Percentiles rank a stretch among this genome's conserved stretches.
Evolutionary conservation across 2,329 filamentous ascomycete species (phyloP).

Genomic region (Cladobotryum protrusum): DNA sequence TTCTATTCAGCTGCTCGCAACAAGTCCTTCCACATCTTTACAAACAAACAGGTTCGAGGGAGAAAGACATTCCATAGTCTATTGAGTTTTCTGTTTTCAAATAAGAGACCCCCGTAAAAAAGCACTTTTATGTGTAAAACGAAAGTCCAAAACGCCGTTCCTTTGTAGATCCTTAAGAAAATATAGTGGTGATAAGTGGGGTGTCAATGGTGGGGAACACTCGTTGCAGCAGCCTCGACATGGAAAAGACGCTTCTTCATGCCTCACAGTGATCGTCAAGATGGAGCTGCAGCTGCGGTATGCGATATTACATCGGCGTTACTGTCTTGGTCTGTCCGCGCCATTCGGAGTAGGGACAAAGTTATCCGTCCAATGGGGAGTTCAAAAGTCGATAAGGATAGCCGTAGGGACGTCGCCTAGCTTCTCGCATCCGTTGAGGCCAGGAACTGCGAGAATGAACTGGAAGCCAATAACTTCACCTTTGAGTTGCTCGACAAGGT

Average conservation of each 20-base stretch:
- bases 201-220: not conserved
- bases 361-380: constrained; percentile 16
- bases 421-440: constrained; percentile 86
- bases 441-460: constrained; percentile 93
- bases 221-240: not conserved
- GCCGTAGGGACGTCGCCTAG: constrained; percentile 71
- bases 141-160: constrained; percentile 3
- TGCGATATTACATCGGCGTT: not conserved
- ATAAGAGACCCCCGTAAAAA: not conserved
- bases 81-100: constrained; percentile 11
- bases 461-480: constrained; percentile 83
- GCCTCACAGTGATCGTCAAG: not conserved
- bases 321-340: not conserved
- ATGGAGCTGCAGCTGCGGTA: not conserved
- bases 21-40: no score
- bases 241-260: not conserved
- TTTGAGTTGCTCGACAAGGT: constrained; percentile 79
- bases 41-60: constrained; percentile 3
- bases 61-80: constrained; percentile 11
- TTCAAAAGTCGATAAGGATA: constrained; percentile 61
- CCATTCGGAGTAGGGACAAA: not conserved
- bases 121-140: constrained; percentile 1
- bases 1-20: constrained; percentile 3
- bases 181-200: not conserved
- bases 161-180: constrained; percentile 3